These are phyloP conservation scores for Hypoxylon sp. DNA, from an alignment of 2,329 filamentous ascomycete species.

Conservation along the genomic window DNA sequence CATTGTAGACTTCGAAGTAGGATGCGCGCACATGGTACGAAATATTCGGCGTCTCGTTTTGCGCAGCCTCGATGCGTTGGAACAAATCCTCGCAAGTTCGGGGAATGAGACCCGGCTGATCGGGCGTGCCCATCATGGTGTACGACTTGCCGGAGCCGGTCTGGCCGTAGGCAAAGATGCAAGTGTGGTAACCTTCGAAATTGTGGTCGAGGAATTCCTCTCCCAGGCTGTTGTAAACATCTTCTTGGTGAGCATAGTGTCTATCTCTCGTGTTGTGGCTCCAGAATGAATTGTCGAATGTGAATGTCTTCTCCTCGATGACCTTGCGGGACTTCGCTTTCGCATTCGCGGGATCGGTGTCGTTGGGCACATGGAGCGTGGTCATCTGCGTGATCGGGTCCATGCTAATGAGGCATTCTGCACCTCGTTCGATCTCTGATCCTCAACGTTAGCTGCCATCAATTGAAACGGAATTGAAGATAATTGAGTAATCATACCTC, in stretches of 20 bases:
- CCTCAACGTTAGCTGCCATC: slow-evolving; percentile 28
- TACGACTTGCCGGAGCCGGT: slow-evolving; percentile 98
- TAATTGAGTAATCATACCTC: slow-evolving; percentile 69
- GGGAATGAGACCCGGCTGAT: slow-evolving; percentile 91
- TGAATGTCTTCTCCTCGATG: slow-evolving; percentile 89
- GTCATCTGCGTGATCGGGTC: slow-evolving; percentile 88
- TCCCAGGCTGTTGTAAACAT: slow-evolving; percentile 93
- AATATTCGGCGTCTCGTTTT: slow-evolving; percentile 86
- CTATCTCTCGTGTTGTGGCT: slow-evolving; percentile 83
- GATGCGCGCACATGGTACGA: slow-evolving; percentile 98
- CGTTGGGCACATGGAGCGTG: slow-evolving; percentile 77
- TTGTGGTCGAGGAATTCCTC: slow-evolving; percentile 99
- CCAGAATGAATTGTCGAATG: slow-evolving; percentile 99
- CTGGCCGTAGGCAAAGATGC: slow-evolving; percentile 98
- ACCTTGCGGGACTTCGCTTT: slow-evolving; percentile 77
- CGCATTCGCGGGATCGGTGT: slow-evolving; percentile 65
- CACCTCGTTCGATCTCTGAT: slow-evolving; percentile 82
- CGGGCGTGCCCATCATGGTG: slow-evolving; percentile 93
- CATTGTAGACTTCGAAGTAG: slow-evolving; percentile 99
- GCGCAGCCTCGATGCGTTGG: slow-evolving; percentile 83
- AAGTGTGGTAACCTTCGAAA: slow-evolving; percentile 99
- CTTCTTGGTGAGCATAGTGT: slow-evolving; percentile 92
- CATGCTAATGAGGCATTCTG: slow-evolving; percentile 92
- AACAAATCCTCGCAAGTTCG: slow-evolving; percentile 97
- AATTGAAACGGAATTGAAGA: not conserved